Evolutionary conservation across 805 yeast species (phyloP), one percentile per base, ranked within the genome.

Genomic region (Starmerella stigmatis): DNA sequence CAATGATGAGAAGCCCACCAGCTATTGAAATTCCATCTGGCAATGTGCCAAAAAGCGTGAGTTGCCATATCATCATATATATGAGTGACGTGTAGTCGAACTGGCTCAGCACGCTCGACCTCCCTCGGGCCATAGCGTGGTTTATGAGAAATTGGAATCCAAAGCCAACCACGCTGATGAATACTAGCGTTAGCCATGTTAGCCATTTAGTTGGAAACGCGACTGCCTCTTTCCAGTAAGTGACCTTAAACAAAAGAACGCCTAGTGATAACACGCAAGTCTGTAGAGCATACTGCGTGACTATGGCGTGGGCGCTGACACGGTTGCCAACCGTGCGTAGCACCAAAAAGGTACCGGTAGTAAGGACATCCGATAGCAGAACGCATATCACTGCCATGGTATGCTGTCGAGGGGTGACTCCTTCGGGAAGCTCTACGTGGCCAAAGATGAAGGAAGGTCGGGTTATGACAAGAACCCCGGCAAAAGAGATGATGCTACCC

Each of bases 401-500:
- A 65, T 30, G 72, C 73, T 16, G 25, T 7, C 43, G 29, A 4
- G 21, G 31, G 3, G 31, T 41, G 22, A 25, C 34, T 16, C 16
- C 23, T 13, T 3, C 23, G 3, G 40, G 41, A 6, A 40, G 16
- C n/a, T 7, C 13, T 21, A 35, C 39, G 8, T 7, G 20, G 8
- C 81, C 81, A 57, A 84, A 78, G 25, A 85, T 48, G 48, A 81
- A 82, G 6, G 75, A 65, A 1, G 96, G 96, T 57, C 84, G 74
- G 1, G 94, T 88, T 54, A 86, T 81, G 20, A 86, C 60, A 1
- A 85, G 50, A 2, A 86, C 94, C 6, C 96, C 96, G 2, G 68
- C 51, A 13, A 86, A 65, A 0, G 95, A 82, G 5, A 77, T 57
- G 0, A 76, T 5, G 1, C 86, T 81, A 28, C 94, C 86, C 0